Base-by-base conservation (phyloP, 805 yeast genomes). In the Teunomyces gatunensis region DNA sequence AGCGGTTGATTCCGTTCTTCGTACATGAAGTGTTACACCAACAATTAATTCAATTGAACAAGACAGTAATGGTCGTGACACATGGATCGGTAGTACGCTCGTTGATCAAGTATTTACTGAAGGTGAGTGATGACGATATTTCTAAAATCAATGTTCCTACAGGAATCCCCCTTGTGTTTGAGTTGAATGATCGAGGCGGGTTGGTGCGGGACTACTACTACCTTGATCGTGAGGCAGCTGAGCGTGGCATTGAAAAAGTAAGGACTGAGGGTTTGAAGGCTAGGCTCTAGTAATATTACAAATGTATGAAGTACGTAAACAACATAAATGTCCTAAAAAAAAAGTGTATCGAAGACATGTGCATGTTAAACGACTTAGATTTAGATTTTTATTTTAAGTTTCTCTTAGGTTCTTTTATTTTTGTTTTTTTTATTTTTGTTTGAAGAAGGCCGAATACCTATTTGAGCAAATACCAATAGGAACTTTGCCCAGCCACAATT, bases 51-150 rank as follows among this genome's bases (percentile, higher is more conserved):
- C 51, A 52, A 29, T 49, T 51, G 15, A 55, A 64, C 46, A 59
- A 60, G 32, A 64, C 69, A 2, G 71, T 71, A 12, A 49, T 73
- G 13, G 58, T 73, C 12, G 75, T 71, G 11, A 69, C 77, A 9
- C 78, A 73, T 51, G 78, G 78, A 4, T 66, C 72, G 35, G 63
- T 71, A 12, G 75, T 70, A 10, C 62, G 78, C 47, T 66, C 73
- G 42, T 54, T 73, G 27, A 72, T 71, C 29, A 72, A 72, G 54
- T 63, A 68, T 44, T 59, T 73, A 27, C 61, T 61, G 40, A 56
- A 60, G 28, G 66, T 71, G 23, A 61, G 67, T 44, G 74, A 73
- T 53, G 62, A 61, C 30, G 70, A 66, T 45, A 71, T 73, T 28
- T 62, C 68, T 36, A 61, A 65, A 39, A 68, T 73, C 45, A 71